A percentile compares a stretch with the other conserved stretches of the same genome.
Evolutionary conservation across 116 monocot species (phyloP).

Genomic region (Iris pallida): DNA sequence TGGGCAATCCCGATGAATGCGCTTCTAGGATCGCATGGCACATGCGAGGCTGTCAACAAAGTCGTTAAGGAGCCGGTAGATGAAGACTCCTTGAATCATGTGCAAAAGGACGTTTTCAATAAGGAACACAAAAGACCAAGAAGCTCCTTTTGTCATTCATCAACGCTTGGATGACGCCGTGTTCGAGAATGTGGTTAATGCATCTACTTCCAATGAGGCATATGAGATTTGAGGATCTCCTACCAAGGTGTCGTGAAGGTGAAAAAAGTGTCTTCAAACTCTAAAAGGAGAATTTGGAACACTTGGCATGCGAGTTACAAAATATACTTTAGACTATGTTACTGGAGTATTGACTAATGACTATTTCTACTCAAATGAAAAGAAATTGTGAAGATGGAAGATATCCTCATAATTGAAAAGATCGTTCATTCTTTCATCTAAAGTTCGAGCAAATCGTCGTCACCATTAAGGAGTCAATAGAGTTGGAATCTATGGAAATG

Average conservation of each 20-base stretch:
- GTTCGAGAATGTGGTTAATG: not conserved
- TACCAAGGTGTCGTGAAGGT: constrained; percentile 1
- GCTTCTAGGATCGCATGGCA: no score
- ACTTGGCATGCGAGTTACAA: not conserved
- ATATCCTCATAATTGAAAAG: not conserved
- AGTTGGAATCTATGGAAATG: not conserved
- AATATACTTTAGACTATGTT: not conserved
- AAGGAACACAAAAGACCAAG: constrained; percentile 1
- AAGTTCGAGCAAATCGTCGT: not conserved
- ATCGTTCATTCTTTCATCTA: not conserved
- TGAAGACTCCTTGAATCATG: no score
- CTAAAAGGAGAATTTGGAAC: not conserved
- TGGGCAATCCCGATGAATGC: no score
- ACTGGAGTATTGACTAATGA: not conserved
- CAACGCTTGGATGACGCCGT: not conserved
- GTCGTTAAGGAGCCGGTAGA: no score
- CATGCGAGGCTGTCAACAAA: no score
- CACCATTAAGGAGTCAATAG: not conserved
- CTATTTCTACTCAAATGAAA: not conserved
- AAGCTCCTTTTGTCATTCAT: not conserved
- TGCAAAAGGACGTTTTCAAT: not conserved
- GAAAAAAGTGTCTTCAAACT: constrained; percentile 5
- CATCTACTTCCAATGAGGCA: not conserved
- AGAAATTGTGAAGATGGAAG: not conserved
- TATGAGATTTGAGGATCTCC: not conserved